Evolutionary conservation across 2,329 filamentous ascomycete species (phyloP).

Genomic region (Penicillium sp.): DNA sequence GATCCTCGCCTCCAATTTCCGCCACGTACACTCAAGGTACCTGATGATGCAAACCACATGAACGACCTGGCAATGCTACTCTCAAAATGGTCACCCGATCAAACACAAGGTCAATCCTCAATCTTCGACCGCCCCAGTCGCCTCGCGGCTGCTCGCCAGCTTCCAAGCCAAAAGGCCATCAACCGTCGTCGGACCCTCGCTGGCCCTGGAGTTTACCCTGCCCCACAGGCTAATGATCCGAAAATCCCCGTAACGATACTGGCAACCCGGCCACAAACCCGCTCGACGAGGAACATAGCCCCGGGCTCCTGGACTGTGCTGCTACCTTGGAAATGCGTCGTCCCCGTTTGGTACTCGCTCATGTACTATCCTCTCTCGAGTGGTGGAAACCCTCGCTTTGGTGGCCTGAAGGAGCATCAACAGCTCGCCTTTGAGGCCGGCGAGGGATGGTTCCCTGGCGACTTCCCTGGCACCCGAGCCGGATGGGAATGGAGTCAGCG

Average conservation of each 20-base stretch:
- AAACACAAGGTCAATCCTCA: slow-evolving; percentile 41
- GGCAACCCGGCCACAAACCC: slow-evolving; percentile 49
- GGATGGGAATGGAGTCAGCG: slow-evolving; percentile 73
- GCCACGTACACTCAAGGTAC: slow-evolving; percentile 52
- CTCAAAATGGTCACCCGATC: slow-evolving; percentile 64
- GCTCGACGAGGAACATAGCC: slow-evolving; percentile 43
- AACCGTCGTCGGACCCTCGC: slow-evolving; percentile 67
- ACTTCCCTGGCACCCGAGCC: slow-evolving; percentile 73
- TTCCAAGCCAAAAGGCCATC: slow-evolving; percentile 72
- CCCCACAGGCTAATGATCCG: slow-evolving; percentile 59
- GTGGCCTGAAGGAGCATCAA: slow-evolving; percentile 71
- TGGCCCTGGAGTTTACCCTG: slow-evolving; percentile 59
- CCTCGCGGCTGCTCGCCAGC: slow-evolving; percentile 59
- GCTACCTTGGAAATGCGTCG: slow-evolving; percentile 84
- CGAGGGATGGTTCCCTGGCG: slow-evolving; percentile 77
- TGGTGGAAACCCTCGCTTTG: slow-evolving; percentile 76
- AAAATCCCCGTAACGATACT: slow-evolving; percentile 72
- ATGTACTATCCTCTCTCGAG: slow-evolving; percentile 76
- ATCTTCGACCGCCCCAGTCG: slow-evolving; percentile 68
- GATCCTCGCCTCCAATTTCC: slow-evolving; percentile 81
- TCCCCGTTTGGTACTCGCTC: slow-evolving; percentile 77
- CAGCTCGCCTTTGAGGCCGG: slow-evolving; percentile 79
- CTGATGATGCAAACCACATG: slow-evolving; percentile 34
- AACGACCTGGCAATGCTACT: slow-evolving; percentile 56
- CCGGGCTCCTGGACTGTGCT: slow-evolving; percentile 77